Conservation (phyloP, 2,329 filamentous ascomycete genomes). For the Cercospora brassicicola region DNA sequence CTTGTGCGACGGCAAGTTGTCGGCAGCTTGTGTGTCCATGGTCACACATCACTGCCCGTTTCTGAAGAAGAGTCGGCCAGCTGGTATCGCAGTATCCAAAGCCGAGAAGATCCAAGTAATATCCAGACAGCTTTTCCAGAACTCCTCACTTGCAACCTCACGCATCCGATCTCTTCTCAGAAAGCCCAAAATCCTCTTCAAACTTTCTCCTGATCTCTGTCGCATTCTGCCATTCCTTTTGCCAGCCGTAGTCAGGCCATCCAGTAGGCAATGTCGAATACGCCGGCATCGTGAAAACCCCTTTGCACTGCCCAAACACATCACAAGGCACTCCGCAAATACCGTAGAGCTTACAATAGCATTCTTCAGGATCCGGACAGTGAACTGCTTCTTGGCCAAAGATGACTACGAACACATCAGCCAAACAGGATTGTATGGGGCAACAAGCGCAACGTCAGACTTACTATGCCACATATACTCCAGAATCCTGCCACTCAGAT, state of each 20-base stretch:
- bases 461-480: conserved; percentile 61
- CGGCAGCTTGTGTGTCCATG: too few relatives aligned
- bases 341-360: conserved; percentile 17
- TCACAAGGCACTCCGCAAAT: conserved; percentile 14
- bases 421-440: not conserved
- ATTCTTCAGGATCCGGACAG: conserved; percentile 11
- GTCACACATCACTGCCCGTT: too few relatives aligned
- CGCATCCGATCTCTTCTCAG: not conserved
- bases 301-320: not conserved
- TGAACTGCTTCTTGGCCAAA: conserved; percentile 12
- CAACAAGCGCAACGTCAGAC: conserved; percentile 19
- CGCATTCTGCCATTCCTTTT: conserved; percentile 13
- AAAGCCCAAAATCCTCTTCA: not conserved
- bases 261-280: conserved; percentile 12
- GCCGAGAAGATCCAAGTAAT: too few relatives aligned
- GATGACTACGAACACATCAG: conserved; percentile 6
- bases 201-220: conserved; percentile 10
- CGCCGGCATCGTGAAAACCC: conserved; percentile 7
- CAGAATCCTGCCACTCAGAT: conserved; percentile 55
- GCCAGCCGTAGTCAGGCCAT: conserved; percentile 19
- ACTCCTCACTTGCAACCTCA: not conserved
- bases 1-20: too few relatives aligned
- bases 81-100: too few relatives aligned
- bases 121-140: not conserved
- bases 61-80: too few relatives aligned